Evolutionary conservation across 108 stramenopile species (phyloP).

Genomic region (Aurantiochytrium sp.): DNA sequence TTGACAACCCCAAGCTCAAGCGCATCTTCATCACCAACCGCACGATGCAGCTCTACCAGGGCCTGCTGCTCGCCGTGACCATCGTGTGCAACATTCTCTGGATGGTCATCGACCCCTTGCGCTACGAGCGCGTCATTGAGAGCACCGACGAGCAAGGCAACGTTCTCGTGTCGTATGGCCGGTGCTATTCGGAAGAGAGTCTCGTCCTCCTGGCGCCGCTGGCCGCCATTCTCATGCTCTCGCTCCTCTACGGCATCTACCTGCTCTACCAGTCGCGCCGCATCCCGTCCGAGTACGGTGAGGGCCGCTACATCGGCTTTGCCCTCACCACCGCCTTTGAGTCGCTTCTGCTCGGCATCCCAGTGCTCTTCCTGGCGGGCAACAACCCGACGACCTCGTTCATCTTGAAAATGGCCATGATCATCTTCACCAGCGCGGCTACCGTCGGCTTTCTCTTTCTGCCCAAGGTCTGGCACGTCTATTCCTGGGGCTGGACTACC

Average conservation of each 20-base stretch:
- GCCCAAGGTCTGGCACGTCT: conserved; percentile 8
- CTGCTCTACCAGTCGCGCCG: background rate
- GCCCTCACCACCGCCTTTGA: background rate
- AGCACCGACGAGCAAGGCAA: background rate
- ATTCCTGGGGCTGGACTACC: background rate
- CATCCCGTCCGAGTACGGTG: background rate
- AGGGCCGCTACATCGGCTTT: background rate
- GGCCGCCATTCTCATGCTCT: background rate
- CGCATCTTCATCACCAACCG: conserved; percentile 4
- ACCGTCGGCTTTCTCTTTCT: background rate
- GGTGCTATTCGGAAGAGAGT: background rate
- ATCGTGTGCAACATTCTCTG: background rate
- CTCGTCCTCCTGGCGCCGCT: background rate
- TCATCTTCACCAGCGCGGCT: background rate
- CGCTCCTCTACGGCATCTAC: background rate
- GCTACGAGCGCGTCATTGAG: background rate
- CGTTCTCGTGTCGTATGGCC: background rate
- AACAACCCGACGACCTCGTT: background rate
- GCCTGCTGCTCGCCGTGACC: background rate
- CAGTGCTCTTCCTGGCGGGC: background rate
- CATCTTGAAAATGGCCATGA: background rate
- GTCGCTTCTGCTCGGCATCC: background rate
- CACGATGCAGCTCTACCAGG: background rate
- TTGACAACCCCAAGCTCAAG: background rate
- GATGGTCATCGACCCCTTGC: background rate